Evolutionary conservation across 208 protist species (phyloP), one percentile per base, ranked within the genome.

Genomic region (Naegleria gruberi): DNA sequence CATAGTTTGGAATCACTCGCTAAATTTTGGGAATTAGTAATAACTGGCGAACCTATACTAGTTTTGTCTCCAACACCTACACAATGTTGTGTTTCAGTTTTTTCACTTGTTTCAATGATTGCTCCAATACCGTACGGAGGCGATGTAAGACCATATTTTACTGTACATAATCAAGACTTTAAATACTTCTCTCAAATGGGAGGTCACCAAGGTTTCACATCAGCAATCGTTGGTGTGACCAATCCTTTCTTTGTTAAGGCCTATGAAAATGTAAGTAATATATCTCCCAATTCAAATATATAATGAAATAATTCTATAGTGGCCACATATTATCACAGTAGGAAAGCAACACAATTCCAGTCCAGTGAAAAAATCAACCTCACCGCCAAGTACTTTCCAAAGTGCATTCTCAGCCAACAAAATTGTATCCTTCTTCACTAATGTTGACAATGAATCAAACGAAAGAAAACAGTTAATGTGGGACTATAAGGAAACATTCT

Each of bases 161-260:
- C 87, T 47, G 74, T 89, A 44, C 87, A 89, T 37, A 83, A 89
- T 34, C 41, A 5, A 26, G 87, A 89, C 6, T 89, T 89, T 47
- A 89, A 65, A 30, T 65, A 17, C 12, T 65, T 89, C 34, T 12
- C 34, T 10, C 5, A 73, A 45, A 46, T 45, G n/a, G 85, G 85
- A 34, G n/a, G 30, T 15, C 37, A 17, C 2, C 4, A 51, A 26
- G 26, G 42, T 5, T 51, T 51, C 34, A 34, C 8, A 37, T 89
- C 85, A 41, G 8, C 37, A 3, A 83, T 89, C 6, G 30, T 89
- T 6, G 87, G 87, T 37, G 45, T 47, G 2, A 89, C 87, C 2
- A 89, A 89, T 37, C 87, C 87, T 15, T 89, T 89, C 42, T 89
- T 89, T 89, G 34, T 83, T n/a, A 89, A 89, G 30, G 41, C 87